Base-by-base conservation (phyloP, 192 early-diverging fungal species). In the Ambispora gerdemannii region DNA sequence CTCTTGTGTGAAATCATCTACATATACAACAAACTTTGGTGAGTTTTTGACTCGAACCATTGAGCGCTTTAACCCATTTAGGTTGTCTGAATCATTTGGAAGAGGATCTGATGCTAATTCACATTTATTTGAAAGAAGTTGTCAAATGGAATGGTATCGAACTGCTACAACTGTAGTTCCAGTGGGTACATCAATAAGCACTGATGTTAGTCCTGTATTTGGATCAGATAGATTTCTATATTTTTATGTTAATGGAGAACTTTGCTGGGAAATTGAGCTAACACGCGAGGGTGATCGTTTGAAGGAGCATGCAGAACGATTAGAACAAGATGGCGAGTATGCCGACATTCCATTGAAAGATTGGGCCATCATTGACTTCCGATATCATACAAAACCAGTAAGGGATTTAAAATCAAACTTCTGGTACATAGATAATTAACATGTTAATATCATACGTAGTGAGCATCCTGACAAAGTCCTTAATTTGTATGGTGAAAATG, bases 111-210 rank as follows among this genome's bases (percentile, higher is more conserved):
- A 17, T 47, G 43, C 19, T 58, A 28, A 58, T 58, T 51, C 28
- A 32, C 15, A 52, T 70, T 55, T 77, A 24, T 50, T 76, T 32
- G 63, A 79, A 32, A 60, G 77, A 34, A 60, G 49, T 36, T 78
- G 62, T 75, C 77, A 78, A 32, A 78, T 78, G 76, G 77, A 72
- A 60, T 78, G 64, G 47, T 77, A 78, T 34, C 60, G 35, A 25
- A 24, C 63, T 43, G 30, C 51, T 33, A 63, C 8, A 32, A 67
- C 17, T 53, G 52, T 34, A 60, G 50, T 76, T 49, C 74, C 76
- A 70, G 19, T 34, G 19, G 34, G 68, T 31, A 15, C 13, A 25
- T 27, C 53, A 49, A 60, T 73, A 47, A 58, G 30, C 24, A 24
- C 72, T 50, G 62, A 73, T 47, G 55, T 58, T 32, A 35, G 64